These are phyloP conservation scores for Ophiostoma quercus DNA, from an alignment of 2,329 filamentous ascomycete genomes.

Conservation along the genomic window DNA sequence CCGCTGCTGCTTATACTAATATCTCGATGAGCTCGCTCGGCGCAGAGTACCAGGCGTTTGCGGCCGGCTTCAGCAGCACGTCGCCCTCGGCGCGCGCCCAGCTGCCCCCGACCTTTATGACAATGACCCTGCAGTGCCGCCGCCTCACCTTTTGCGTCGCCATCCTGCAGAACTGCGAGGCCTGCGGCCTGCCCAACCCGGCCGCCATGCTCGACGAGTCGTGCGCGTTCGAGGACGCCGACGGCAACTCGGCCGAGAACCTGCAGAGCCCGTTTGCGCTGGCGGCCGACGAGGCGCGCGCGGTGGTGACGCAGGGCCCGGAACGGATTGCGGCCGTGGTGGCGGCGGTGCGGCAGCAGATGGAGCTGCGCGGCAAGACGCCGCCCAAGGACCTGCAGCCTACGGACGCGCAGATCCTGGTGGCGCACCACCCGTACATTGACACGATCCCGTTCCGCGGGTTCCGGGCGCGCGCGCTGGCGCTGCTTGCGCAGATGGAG, in stretches of 20 bases:
- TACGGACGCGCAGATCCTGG: constrained; percentile 33
- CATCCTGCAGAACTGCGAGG: constrained; percentile 37
- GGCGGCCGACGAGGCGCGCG: constrained; percentile 29
- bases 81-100: neutral
- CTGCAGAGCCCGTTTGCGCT: constrained; percentile 35
- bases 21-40: neutral
- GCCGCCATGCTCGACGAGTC: constrained; percentile 29
- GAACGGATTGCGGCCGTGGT: constrained; percentile 29
- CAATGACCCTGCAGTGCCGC: constrained; percentile 26
- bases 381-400: constrained; percentile 34
- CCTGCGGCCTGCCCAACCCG: constrained; percentile 32
- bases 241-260: neutral
- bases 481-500: constrained; percentile 26
- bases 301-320: constrained; percentile 29
- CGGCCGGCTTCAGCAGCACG: neutral
- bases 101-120: neutral
- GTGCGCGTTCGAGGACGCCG: constrained; percentile 21
- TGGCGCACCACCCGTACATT: constrained; percentile 36
- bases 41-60: neutral
- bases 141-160: constrained; percentile 34
- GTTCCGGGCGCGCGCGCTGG: constrained; percentile 34
- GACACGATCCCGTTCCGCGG: constrained; percentile 35
- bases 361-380: constrained; percentile 21
- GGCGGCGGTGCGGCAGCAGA: constrained; percentile 28
- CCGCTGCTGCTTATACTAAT: constrained; percentile 8